Evolutionary conservation across 177 flowering plant genomes (phyloP).

Genomic region (Tripterygium wilfordii): DNA sequence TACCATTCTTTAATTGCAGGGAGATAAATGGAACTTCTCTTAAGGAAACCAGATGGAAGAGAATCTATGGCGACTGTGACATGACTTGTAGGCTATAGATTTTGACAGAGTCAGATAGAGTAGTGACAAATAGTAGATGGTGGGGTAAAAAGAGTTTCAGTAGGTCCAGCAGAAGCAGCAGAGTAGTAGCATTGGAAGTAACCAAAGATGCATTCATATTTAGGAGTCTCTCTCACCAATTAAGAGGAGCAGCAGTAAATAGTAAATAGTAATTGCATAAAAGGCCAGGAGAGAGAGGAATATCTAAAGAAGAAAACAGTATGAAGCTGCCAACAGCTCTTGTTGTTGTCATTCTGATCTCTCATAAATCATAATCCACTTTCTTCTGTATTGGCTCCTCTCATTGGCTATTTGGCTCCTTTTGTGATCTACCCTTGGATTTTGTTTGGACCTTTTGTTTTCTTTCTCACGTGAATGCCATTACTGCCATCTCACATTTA

Average conservation of each 20-base stretch:
- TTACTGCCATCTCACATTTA: slow-evolving; percentile 8
- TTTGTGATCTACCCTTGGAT: slow-evolving; percentile 24
- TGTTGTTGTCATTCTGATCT: too few relatives aligned
- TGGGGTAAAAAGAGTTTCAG: neutral
- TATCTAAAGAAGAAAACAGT: too few relatives aligned
- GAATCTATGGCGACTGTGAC: slow-evolving; percentile 40
- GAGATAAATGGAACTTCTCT: neutral
- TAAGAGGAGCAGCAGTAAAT: too few relatives aligned
- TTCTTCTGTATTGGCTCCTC: slow-evolving; percentile 8
- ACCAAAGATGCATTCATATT: too few relatives aligned
- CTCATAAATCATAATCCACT: slow-evolving; percentile 13
- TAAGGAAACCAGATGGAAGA: slow-evolving; percentile 14
- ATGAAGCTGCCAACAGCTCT: too few relatives aligned
- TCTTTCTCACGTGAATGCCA: slow-evolving; percentile 30
- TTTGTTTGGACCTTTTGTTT: slow-evolving; percentile 32
- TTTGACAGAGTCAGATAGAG: slow-evolving; percentile 22
- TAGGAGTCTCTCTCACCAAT: too few relatives aligned
- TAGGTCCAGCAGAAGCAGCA: too few relatives aligned
- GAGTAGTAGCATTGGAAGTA: too few relatives aligned
- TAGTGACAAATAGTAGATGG: slow-evolving; percentile 7
- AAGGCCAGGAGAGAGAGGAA: too few relatives aligned
- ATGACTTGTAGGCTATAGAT: slow-evolving; percentile 27
- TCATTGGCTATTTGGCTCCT: slow-evolving; percentile 8
- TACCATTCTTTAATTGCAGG: neutral
- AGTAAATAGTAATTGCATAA: too few relatives aligned